Percentiles rank a stretch among this genome's conserved stretches.
phyloP scores from a whole-genome alignment of 1,284 basidiomycete genomes.

The Ceratobasidium sp. region DNA sequence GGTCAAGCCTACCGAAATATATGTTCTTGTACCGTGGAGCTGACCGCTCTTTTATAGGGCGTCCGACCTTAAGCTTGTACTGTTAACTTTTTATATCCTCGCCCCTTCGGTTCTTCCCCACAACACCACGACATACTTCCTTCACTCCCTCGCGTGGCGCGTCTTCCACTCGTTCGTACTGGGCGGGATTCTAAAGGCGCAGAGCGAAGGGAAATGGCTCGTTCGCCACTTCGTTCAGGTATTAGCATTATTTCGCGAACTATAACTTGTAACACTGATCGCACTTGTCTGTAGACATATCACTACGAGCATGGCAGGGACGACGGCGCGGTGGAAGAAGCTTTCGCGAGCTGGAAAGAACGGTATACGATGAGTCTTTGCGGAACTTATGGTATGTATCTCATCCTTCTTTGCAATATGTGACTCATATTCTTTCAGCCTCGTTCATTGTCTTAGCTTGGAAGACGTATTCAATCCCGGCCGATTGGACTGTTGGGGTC shows the following conservation, averaged over 20 bases:
- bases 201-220: slow-evolving; percentile 89
- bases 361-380: slow-evolving; percentile 93
- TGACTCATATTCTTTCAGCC: slow-evolving; percentile 60
- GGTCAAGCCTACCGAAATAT: no score
- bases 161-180: slow-evolving; percentile 91
- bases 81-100: slow-evolving; percentile 70
- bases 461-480: slow-evolving; percentile 86
- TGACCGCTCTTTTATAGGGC: slow-evolving; percentile 60
- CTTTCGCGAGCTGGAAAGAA: slow-evolving; percentile 95
- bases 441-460: slow-evolving; percentile 86
- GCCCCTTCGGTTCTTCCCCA: slow-evolving; percentile 61
- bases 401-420: slow-evolving; percentile 39
- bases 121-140: slow-evolving; percentile 71
- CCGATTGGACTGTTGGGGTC: slow-evolving; percentile 90
- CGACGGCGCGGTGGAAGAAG: slow-evolving; percentile 83
- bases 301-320: slow-evolving; percentile 60
- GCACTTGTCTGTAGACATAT: background rate
- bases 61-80: slow-evolving; percentile 74
- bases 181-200: slow-evolving; percentile 84
- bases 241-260: background rate
- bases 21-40: background rate
- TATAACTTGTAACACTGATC: slow-evolving; percentile 71
- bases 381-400: slow-evolving; percentile 89
- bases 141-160: slow-evolving; percentile 89
- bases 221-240: slow-evolving; percentile 92